Conservation (phyloP, 1,284 basidiomycete genomes). For the Cutaneotrichosporon dermatis region DNA sequence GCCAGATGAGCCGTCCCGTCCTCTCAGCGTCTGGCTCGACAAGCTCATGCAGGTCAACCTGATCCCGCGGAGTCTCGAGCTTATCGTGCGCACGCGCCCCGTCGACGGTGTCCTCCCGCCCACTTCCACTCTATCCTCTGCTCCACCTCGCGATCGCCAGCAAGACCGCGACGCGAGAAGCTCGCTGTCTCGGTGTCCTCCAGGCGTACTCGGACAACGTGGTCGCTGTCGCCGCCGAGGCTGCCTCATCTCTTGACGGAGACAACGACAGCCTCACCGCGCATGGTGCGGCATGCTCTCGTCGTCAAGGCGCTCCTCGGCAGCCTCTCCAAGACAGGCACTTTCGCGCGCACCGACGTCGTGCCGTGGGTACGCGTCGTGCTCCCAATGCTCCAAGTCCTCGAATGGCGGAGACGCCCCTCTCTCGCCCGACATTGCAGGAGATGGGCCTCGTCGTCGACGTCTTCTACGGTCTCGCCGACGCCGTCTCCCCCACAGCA, state of each 20-base stretch:
- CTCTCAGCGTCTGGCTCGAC: slow-evolving; percentile 60
- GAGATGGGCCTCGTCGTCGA: slow-evolving; percentile 74
- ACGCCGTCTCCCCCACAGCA: slow-evolving; percentile 47
- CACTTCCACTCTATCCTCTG: slow-evolving; percentile 73
- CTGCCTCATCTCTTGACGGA: slow-evolving; percentile 68
- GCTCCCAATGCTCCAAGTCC: slow-evolving; percentile 64
- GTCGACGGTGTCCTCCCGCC: slow-evolving; percentile 42
- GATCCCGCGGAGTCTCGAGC: slow-evolving; percentile 68
- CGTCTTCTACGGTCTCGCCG: slow-evolving; percentile 64
- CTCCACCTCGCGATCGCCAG: slow-evolving; percentile 84
- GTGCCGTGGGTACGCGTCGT: slow-evolving; percentile 81
- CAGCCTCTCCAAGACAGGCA: slow-evolving; percentile 53
- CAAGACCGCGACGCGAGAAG: slow-evolving; percentile 69
- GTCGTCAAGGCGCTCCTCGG: slow-evolving; percentile 70
- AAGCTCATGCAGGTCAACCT: slow-evolving; percentile 77
- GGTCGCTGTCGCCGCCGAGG: slow-evolving; percentile 68
- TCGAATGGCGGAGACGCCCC: slow-evolving; percentile 74
- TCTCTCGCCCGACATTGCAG: slow-evolving; percentile 67
- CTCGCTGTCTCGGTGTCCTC: slow-evolving; percentile 75
- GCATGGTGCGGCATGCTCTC: slow-evolving; percentile 81
- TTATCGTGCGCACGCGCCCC: slow-evolving; percentile 58
- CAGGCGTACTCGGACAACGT: slow-evolving; percentile 77
- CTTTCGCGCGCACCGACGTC: slow-evolving; percentile 77
- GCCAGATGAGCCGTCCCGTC: slow-evolving; percentile 30
- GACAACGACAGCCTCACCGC: slow-evolving; percentile 69